These are phyloP conservation scores for Russula lepida DNA, from an alignment of 768 basidiomycete species.

Conservation along the genomic window DNA sequence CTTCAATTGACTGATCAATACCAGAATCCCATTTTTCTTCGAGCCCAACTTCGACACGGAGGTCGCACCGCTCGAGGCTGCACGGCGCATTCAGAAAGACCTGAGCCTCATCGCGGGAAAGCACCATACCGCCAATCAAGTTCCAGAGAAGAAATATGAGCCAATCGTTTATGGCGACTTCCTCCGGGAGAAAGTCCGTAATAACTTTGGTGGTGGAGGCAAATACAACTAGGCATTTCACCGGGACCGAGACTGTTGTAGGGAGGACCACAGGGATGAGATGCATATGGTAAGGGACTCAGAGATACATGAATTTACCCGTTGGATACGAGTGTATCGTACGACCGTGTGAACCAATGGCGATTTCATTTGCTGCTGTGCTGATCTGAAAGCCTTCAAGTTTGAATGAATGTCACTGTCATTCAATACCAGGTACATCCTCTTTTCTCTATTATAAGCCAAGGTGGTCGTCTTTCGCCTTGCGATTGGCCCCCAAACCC, in stretches of 20 bases:
- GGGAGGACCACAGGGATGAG: too few species aligned
- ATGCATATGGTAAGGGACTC: too few species aligned
- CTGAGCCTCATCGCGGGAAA: constrained; percentile 16
- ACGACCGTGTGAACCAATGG: background rate
- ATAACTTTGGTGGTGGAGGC: constrained; percentile 50
- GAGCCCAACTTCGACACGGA: constrained; percentile 79
- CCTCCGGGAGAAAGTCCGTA: constrained; percentile 59
- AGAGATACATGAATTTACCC: too few species aligned
- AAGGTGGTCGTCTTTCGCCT: too few species aligned
- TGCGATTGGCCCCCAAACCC: too few species aligned
- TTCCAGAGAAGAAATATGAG: constrained; percentile 29
- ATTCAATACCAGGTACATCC: background rate
- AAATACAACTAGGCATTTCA: constrained; percentile 26
- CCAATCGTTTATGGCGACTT: constrained; percentile 74
- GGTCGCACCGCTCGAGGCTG: constrained; percentile 57
- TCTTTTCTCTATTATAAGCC: too few species aligned
- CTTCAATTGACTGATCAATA: background rate
- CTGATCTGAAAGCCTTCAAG: background rate
- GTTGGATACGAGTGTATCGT: background rate
- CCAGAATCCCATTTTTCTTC: constrained; percentile 86
- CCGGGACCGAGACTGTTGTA: too few species aligned
- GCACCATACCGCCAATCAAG: constrained; percentile 15
- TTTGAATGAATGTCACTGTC: background rate
- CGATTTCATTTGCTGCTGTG: background rate
- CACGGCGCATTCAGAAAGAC: constrained; percentile 37